Conservation (phyloP, 768 basidiomycete genomes). For the Rhizopogon vinicolor region DNA sequence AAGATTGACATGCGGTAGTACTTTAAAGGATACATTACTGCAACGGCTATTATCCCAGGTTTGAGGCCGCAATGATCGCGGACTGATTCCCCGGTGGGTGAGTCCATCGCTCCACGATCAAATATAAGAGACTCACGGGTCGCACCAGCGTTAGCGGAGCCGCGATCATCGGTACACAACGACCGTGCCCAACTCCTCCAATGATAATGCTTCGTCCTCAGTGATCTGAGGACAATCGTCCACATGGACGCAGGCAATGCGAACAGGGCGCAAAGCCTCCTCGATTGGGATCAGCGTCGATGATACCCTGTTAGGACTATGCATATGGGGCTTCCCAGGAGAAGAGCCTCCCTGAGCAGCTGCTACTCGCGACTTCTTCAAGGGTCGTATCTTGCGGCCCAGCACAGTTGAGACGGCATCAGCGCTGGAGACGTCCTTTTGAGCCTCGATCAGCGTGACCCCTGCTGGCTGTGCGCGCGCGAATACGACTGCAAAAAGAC, state of each 20-base stretch:
- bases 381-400: conserved; percentile 30
- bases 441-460: not conserved
- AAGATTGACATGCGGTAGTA: not conserved
- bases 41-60: not conserved
- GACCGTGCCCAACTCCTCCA: conserved; percentile 33
- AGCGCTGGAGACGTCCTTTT: conserved; percentile 2
- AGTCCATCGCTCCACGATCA: not conserved
- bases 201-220: conserved; percentile 31
- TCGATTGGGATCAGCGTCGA: conserved; percentile 33
- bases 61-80: not conserved
- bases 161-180: conserved; percentile 16
- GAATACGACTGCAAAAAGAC: conserved; percentile 32
- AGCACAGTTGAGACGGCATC: conserved; percentile 17
- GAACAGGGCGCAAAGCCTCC: conserved; percentile 27
- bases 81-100: not conserved
- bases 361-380: conserved; percentile 24
- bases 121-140: not conserved
- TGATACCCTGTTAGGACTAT: conserved; percentile 13
- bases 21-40: conserved; percentile 1
- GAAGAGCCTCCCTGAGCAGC: conserved; percentile 1
- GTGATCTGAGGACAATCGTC: conserved; percentile 35
- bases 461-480: conserved; percentile 20
- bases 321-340: conserved; percentile 1
- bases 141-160: not conserved
- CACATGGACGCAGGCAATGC: conserved; percentile 39